Evolutionary conservation across 306 rosid genomes (phyloP), one percentile per base, ranked within the genome.

Genomic region (Trifolium repens): DNA sequence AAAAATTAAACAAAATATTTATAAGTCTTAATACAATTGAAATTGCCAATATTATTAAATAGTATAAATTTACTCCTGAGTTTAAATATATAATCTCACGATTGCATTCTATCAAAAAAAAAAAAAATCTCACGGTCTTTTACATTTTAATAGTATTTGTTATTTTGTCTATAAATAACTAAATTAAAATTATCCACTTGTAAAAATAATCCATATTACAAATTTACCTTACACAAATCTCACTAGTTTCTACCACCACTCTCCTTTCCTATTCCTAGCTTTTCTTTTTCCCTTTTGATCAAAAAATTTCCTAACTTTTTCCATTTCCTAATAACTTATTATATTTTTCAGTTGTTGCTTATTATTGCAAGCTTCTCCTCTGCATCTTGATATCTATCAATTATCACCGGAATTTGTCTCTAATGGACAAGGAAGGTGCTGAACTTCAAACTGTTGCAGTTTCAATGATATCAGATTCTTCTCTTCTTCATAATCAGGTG

Each of bases 401-500:
- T 5, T 5, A 63, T 61, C 42, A 39, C 42, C 67, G 3, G 59
- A 71, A 62, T 78, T 19, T 71, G 3, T 39, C 67, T 61, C 63
- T 71, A 22, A 78, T 71, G 82, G 78, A 78, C 49, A 71, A 71
- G 37, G 73, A 50, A 71, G 40, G 17, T 71, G 9, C 55, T 63
- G 82, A 71, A 63, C 73, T 78, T 78, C 82, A 63, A 71, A 64
- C 14, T 63, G 73, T 27, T 67, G 40, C 72, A 61, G 66, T 8
- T 72, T 72, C 67, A 55, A 54, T 57, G 27, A 30, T 55, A 15
- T 24, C 77, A 52, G 82, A 78, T 78, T 76, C 72, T 71, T 27
- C 67, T 16, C 73, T 71, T 62, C 82, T 40, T 71, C 73, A 37
- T 32, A 54, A 39, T 7, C 77, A 78, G 82, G 82, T 78, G 39